Conservation (phyloP, 2,329 filamentous ascomycete genomes). For the Daldinia eschscholtzii region DNA sequence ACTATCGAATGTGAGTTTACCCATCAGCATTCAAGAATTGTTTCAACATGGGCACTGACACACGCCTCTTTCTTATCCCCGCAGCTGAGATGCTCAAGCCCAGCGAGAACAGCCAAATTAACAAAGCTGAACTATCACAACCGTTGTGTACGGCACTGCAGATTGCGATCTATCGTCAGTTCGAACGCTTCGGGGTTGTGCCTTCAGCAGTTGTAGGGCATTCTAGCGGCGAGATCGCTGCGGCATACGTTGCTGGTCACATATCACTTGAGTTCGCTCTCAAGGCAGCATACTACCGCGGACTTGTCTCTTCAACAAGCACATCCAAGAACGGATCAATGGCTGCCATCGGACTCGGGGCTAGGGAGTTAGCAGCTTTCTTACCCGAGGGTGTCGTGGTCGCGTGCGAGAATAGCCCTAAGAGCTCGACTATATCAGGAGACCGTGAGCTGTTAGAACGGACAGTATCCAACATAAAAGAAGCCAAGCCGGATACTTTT, state of each 20-base stretch:
- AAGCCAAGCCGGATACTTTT: background rate
- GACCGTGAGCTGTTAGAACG: slow-evolving; percentile 43
- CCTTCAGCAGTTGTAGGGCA: slow-evolving; percentile 58
- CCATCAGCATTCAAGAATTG: background rate
- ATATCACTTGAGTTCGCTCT: slow-evolving; percentile 56
- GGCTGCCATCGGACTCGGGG: slow-evolving; percentile 56
- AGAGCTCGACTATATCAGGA: slow-evolving; percentile 51
- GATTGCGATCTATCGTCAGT: slow-evolving; percentile 57
- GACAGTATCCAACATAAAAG: slow-evolving; percentile 47
- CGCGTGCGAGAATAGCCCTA: slow-evolving; percentile 52
- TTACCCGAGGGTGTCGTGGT: slow-evolving; percentile 48
- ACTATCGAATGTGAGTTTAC: slow-evolving; percentile 37
- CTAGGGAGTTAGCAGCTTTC: slow-evolving; percentile 48
- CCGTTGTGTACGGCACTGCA: slow-evolving; percentile 56
- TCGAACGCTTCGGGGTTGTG: slow-evolving; percentile 51
- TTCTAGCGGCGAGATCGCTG: slow-evolving; percentile 60
- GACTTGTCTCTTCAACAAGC: slow-evolving; percentile 43
- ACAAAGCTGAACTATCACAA: slow-evolving; percentile 49
- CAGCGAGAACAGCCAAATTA: slow-evolving; percentile 34
- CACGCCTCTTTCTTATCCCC: background rate
- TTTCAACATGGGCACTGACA: background rate
- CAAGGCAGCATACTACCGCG: slow-evolving; percentile 57
- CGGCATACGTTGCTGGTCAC: slow-evolving; percentile 57
- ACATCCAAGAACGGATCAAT: slow-evolving; percentile 51
- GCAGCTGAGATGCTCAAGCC: slow-evolving; percentile 1